These are phyloP conservation scores for Barnettozyma californica DNA, from an alignment of 805 yeast species.

Conservation along the genomic window DNA sequence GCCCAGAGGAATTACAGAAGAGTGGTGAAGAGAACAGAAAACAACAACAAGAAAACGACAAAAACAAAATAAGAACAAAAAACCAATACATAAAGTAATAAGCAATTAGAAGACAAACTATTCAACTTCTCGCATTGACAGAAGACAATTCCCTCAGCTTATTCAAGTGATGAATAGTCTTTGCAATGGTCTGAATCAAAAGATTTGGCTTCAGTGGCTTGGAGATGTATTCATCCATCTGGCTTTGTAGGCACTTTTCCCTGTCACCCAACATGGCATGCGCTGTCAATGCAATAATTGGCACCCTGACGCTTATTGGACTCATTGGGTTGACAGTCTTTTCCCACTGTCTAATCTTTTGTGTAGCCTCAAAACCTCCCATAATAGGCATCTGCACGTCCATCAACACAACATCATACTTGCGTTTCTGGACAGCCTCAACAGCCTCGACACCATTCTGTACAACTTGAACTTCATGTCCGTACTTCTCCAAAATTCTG, in stretches of 20 bases:
- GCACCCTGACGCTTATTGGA: constrained; percentile 67
- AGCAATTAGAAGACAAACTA: too few species aligned
- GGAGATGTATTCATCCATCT: constrained; percentile 88
- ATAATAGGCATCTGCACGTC: constrained; percentile 94
- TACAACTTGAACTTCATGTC: constrained; percentile 78
- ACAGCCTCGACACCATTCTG: constrained; percentile 82
- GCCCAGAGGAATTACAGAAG: too few species aligned
- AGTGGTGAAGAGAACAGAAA: too few species aligned
- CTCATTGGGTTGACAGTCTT: constrained; percentile 68
- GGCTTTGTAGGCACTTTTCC: constrained; percentile 79
- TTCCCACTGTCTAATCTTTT: constrained; percentile 84
- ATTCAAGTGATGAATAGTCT: constrained; percentile 68
- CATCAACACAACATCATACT: constrained; percentile 81
- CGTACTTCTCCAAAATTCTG: constrained; percentile 77
- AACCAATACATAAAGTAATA: background rate
- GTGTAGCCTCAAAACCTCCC: constrained; percentile 94
- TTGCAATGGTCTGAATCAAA: constrained; percentile 77
- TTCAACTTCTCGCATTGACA: constrained; percentile 15
- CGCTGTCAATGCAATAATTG: constrained; percentile 86
- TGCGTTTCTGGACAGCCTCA: constrained; percentile 62
- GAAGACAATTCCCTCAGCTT: constrained; percentile 45
- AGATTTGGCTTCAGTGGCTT: constrained; percentile 83
- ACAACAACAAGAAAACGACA: background rate
- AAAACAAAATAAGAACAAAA: background rate
- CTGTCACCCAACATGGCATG: constrained; percentile 94